Evolutionary conservation across 805 yeast genomes (phyloP).

Genomic region (Grigorovia transvaalensis): DNA sequence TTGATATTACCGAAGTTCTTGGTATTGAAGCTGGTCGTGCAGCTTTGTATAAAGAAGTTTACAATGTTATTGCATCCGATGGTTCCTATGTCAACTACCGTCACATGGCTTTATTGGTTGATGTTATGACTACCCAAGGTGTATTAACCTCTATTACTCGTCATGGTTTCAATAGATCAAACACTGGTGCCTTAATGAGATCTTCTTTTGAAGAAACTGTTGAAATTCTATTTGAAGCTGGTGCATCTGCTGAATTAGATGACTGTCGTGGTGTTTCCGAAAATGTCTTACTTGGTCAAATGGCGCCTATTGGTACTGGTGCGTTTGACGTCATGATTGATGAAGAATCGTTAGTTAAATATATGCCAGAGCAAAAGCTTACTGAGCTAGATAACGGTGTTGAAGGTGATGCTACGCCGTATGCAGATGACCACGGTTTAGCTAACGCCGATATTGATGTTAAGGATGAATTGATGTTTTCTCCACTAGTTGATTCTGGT

Average conservation of each 20-base stretch:
- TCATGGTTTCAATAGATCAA: slow-evolving; percentile 95
- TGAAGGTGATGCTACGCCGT: slow-evolving; percentile 89
- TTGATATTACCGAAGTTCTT: slow-evolving; percentile 78
- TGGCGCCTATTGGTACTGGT: slow-evolving; percentile 97
- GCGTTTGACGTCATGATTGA: slow-evolving; percentile 89
- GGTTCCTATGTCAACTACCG: slow-evolving; percentile 99
- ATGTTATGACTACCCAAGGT: slow-evolving; percentile 98
- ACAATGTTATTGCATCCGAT: slow-evolving; percentile 95
- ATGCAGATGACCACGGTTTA: slow-evolving; percentile 53
- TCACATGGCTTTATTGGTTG: slow-evolving; percentile 94
- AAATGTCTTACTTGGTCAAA: slow-evolving; percentile 93
- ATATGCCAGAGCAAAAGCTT: slow-evolving; percentile 34
- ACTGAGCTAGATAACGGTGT: slow-evolving; percentile 34
- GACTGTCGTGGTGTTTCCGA: slow-evolving; percentile 95
- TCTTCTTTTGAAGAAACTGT: slow-evolving; percentile 98
- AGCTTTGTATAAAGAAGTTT: slow-evolving; percentile 87
- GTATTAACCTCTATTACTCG: slow-evolving; percentile 96
- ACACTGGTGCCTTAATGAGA: slow-evolving; percentile 92
- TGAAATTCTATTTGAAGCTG: slow-evolving; percentile 95
- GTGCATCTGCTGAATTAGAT: slow-evolving; percentile 94
- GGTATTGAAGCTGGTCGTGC: slow-evolving; percentile 98
- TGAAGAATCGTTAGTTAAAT: slow-evolving; percentile 64
- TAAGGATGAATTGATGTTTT: slow-evolving; percentile 72
- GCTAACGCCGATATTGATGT: slow-evolving; percentile 53
- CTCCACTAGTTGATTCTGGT: slow-evolving; percentile 87